A percentile compares a stretch with the other conserved stretches of the same genome.
Conservation (phyloP, 352 stramenopile species). For the Peronosclerospora sorghi region DNA sequence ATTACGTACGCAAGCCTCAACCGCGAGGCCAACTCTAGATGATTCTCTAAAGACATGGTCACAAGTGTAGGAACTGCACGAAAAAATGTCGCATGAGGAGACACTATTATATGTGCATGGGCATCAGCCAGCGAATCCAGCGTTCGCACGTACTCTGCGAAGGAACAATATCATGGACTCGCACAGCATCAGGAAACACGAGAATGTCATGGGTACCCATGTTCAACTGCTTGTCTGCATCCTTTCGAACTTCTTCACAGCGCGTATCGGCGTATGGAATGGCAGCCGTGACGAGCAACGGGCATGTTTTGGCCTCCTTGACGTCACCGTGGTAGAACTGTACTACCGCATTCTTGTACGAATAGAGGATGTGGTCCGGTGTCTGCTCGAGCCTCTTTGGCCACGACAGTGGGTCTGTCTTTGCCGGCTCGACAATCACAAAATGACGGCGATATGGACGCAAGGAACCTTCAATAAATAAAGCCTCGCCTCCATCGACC, state of each 20-base stretch:
- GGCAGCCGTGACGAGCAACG: conserved; percentile 36
- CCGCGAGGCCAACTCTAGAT: conserved; percentile 18
- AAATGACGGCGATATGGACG: conserved; percentile 48
- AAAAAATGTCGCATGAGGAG: no score
- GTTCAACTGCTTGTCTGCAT: neutral
- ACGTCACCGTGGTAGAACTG: conserved; percentile 19
- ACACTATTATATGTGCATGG: neutral
- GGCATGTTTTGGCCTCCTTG: conserved; percentile 28
- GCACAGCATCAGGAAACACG: conserved; percentile 58
- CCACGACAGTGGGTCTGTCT: conserved; percentile 34
- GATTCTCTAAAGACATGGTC: conserved; percentile 21
- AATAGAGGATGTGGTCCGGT: conserved; percentile 39
- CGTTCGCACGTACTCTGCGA: conserved; percentile 25
- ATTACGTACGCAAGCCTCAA: conserved; percentile 26
- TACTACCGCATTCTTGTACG: conserved; percentile 22
- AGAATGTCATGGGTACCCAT: conserved; percentile 42
- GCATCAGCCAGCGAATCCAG: neutral
- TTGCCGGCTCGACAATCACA: conserved; percentile 39
- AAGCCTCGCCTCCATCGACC: conserved; percentile 4
- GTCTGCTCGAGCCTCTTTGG: conserved; percentile 62
- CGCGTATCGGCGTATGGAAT: conserved; percentile 30
- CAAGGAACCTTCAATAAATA: conserved; percentile 48
- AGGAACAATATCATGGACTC: conserved; percentile 35
- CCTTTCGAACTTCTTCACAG: neutral
- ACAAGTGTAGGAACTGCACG: conserved; percentile 28